Base-by-base conservation (phyloP, 148 eudicot genomes). In the Camellia japonica region DNA sequence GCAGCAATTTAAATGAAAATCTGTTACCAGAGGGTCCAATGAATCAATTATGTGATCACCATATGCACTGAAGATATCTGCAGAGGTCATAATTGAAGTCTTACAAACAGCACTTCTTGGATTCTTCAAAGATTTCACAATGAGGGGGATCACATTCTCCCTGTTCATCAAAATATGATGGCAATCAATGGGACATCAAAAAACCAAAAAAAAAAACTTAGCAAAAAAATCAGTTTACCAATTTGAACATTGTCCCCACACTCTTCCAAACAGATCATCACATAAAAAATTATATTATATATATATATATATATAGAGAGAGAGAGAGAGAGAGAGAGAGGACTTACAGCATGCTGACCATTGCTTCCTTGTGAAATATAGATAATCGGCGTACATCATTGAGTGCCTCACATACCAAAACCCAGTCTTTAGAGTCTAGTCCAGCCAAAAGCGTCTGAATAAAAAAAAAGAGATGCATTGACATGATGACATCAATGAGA, bases 71-170 rank as follows among this genome's bases (percentile, higher is more conserved):
- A 91, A 91, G 74, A 91, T 84, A 84, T 91, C 95, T 8, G 90
- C 86, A 56, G 86, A 88, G 67, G 95, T 86, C 95, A 91, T 90
- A 79, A 90, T 82, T 55, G 93, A 90, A 62, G 95, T 91, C 76
- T 91, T 91, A 80, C 93, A 90, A 60, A 91, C 84, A 72, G 93
- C 95, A 79, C 95, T 91, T 85, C 95, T 90, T 38, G 95, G 95
- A 83, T 88, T 91, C 89, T 91, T 91, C 76, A 91, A 43, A 16
- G 95, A 88, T 85, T 91, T 91, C 84, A 87, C 91, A 46, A 91
- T 38, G 54, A 90, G 85, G 30, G 86, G 69, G 10, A 90, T 87
- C 55, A 87, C 91, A 68, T 80, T 87, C 54, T 71, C 90, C 83
- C 95, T 91, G 87, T 46, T 75, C 79, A 77, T 75, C 30, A 60